These are phyloP conservation scores for Schizophyllum amplum DNA, from an alignment of 1,284 basidiomycete genomes.

Conservation along the genomic window DNA sequence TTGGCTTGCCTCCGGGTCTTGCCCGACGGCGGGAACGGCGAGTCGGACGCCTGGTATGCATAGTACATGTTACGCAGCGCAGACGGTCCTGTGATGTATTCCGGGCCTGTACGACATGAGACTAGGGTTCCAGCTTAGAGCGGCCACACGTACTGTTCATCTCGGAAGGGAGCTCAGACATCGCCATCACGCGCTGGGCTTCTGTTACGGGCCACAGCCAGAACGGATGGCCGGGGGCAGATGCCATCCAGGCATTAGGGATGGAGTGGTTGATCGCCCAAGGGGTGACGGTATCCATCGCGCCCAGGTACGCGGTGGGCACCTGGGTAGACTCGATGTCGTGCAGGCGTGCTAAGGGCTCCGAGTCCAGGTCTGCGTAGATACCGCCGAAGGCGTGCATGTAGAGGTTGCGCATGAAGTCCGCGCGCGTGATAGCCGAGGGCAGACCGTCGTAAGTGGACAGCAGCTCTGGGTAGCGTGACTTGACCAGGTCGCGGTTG, in stretches of 20 bases:
- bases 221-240: neutral
- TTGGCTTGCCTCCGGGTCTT: neutral
- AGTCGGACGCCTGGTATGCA: neutral
- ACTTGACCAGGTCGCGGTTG: conserved; percentile 87
- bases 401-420: conserved; percentile 96
- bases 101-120: neutral
- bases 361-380: conserved; percentile 86
- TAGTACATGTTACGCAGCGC: neutral
- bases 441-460: conserved; percentile 88
- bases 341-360: neutral
- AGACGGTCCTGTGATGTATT: neutral
- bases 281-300: neutral
- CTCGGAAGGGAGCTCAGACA: neutral
- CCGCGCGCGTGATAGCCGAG: conserved; percentile 94
- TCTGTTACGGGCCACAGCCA: neutral
- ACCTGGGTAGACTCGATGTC: neutral
- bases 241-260: neutral
- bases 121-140: neutral
- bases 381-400: conserved; percentile 93
- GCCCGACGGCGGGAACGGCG: neutral
- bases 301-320: neutral
- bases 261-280: neutral
- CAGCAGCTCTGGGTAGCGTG: conserved; percentile 88
- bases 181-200: neutral
- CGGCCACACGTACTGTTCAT: neutral